A percentile compares a stretch with the other conserved stretches of the same genome.
Conservation (phyloP, 2,329 filamentous ascomycete species). For the Ceratocystis huliohia region DNA sequence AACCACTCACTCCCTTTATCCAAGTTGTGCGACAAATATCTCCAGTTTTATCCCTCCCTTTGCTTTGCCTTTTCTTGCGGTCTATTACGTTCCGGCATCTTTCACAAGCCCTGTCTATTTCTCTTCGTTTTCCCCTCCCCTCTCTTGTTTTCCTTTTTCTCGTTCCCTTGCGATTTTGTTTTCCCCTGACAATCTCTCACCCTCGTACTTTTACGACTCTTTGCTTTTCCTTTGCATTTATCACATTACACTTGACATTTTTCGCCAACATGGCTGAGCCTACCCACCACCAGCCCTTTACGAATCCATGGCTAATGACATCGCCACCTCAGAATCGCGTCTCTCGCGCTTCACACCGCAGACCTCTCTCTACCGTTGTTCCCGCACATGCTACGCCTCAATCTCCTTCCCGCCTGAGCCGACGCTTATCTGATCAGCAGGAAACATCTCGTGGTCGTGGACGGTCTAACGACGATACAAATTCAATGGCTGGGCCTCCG, state of each 20-base stretch:
- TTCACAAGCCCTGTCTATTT: neutral
- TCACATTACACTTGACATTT: neutral
- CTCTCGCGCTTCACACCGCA: conserved; percentile 32
- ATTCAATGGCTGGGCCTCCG: conserved; percentile 31
- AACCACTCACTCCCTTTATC: neutral
- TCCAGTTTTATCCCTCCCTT: conserved; percentile 8
- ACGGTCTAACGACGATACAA: conserved; percentile 32
- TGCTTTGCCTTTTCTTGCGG: neutral
- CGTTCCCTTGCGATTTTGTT: neutral
- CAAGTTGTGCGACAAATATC: conserved; percentile 3
- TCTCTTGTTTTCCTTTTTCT: neutral
- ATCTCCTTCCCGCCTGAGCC: conserved; percentile 39
- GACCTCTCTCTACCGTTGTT: conserved; percentile 41
- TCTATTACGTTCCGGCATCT: neutral
- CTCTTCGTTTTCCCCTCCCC: neutral
- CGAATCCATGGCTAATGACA: conserved; percentile 19
- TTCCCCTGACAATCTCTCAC: conserved; percentile 7
- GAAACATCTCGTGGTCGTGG: conserved; percentile 31
- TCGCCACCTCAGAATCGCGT: conserved; percentile 18
- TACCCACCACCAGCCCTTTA: conserved; percentile 17
- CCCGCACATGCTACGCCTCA: conserved; percentile 34
- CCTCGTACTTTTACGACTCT: neutral
- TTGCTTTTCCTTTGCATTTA: neutral
- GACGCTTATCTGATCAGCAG: conserved; percentile 46
- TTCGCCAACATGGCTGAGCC: conserved; percentile 18